Evolutionary conservation across 306 rosid genomes (phyloP).

Genomic region (Trifolium dubium): DNA sequence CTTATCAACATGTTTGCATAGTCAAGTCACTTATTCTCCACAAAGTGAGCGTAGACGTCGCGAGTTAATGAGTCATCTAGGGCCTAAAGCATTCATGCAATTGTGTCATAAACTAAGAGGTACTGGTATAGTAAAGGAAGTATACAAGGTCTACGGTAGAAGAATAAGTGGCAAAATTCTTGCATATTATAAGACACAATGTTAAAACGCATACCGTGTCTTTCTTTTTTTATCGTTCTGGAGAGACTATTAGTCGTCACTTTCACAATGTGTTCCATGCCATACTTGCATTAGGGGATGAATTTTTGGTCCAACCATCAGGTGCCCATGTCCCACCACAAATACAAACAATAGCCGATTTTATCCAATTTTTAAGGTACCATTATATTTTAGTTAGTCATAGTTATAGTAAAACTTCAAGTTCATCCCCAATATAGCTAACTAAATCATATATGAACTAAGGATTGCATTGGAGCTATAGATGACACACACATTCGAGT

Average conservation of each 20-base stretch:
- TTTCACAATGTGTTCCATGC: neutral
- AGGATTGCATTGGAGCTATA: neutral
- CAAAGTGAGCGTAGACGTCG: neutral
- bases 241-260: neutral
- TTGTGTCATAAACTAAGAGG: neutral
- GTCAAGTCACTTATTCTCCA: neutral
- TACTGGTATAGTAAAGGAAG: neutral
- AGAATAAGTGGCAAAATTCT: neutral
- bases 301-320: neutral
- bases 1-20: neutral
- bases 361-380: conserved; percentile 5
- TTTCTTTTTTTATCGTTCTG: neutral
- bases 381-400: neutral
- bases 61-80: neutral
- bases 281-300: neutral
- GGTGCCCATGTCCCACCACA: neutral
- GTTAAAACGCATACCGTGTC: neutral
- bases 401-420: neutral
- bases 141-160: neutral
- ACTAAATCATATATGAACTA: neutral
- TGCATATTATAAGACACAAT: neutral
- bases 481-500: neutral
- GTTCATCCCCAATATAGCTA: neutral
- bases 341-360: neutral
- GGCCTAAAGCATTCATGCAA: neutral